These are phyloP conservation scores for Scutellaria galericulata DNA, from an alignment of 257 asterid species.

Conservation along the genomic window DNA sequence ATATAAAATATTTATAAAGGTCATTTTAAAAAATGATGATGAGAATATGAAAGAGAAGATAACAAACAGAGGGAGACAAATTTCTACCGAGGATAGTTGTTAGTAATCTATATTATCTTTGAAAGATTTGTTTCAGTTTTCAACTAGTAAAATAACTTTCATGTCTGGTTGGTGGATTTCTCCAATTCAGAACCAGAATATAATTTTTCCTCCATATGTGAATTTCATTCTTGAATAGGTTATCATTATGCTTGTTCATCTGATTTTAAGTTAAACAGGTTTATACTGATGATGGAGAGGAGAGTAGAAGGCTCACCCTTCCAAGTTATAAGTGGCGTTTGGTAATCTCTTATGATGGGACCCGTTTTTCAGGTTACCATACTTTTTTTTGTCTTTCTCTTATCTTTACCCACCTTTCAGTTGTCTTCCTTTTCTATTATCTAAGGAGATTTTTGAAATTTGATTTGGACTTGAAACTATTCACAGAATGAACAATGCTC, in stretches of 20 bases:
- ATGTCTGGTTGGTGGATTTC: not conserved
- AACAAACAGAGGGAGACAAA: not conserved
- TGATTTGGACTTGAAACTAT: conserved; percentile 5
- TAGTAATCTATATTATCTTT: not conserved
- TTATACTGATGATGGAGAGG: conserved; percentile 40
- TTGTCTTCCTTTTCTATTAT: conserved; percentile 2
- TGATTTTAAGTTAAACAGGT: conserved; percentile 44
- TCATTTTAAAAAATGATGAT: not conserved
- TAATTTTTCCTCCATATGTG: conserved; percentile 21
- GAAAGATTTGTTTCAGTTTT: not conserved
- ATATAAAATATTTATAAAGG: not conserved
- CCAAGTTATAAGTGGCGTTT: conserved; percentile 74
- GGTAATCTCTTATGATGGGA: conserved; percentile 85
- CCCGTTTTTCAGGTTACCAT: conserved; percentile 78
- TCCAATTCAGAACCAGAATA: not conserved
- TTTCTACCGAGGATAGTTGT: not conserved
- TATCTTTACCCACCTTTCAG: conserved; percentile 10
- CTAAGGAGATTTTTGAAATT: conserved; percentile 21
- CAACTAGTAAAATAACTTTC: not conserved
- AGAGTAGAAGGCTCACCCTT: conserved; percentile 33
- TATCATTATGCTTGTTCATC: conserved; percentile 13
- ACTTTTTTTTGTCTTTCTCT: conserved; percentile 1
- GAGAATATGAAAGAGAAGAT: conserved; percentile 6
- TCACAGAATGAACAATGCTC: not conserved
- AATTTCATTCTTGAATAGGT: conserved; percentile 19